These are phyloP conservation scores for Chenopodium quinoa DNA, from an alignment of 148 eudicot genomes.

Conservation along the genomic window DNA sequence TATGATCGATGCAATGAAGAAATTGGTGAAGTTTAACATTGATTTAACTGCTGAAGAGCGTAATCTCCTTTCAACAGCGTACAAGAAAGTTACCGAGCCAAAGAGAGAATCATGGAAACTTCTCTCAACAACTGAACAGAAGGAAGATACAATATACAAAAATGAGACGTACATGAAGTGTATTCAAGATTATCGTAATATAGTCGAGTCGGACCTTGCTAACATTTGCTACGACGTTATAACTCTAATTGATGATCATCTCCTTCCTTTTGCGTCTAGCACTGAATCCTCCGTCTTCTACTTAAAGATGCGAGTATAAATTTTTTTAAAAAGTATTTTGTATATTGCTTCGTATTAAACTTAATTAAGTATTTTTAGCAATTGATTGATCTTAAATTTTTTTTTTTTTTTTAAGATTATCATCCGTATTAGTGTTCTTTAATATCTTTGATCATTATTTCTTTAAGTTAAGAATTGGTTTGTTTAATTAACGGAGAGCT, in stretches of 20 bases:
- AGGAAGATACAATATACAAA: conserved; percentile 35
- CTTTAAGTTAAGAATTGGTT: not conserved
- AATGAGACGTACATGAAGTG: conserved; percentile 23
- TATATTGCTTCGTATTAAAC: no score
- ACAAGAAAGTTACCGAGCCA: conserved; percentile 52
- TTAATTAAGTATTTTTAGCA: not conserved
- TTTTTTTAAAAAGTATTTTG: no score
- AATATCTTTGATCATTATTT: no score
- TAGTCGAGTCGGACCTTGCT: conserved; percentile 54
- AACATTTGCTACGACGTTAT: conserved; percentile 53
- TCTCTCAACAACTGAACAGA: conserved; percentile 53
- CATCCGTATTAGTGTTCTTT: not conserved
- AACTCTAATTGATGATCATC: conserved; percentile 52
- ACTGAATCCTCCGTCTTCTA: conserved; percentile 65
- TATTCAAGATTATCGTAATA: conserved; percentile 46
- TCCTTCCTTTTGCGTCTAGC: conserved; percentile 45
- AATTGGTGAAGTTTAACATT: conserved; percentile 39
- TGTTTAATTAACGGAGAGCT: not conserved
- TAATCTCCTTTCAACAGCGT: conserved; percentile 54
- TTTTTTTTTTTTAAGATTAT: no score
- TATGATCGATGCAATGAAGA: conserved; percentile 62
- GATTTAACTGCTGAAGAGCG: conserved; percentile 67
- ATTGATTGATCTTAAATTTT: no score
- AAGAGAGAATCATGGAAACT: conserved; percentile 59
- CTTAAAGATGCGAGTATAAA: conserved; percentile 41